Conservation (phyloP, 164 flowering plant genomes). For the Piper longum region DNA sequence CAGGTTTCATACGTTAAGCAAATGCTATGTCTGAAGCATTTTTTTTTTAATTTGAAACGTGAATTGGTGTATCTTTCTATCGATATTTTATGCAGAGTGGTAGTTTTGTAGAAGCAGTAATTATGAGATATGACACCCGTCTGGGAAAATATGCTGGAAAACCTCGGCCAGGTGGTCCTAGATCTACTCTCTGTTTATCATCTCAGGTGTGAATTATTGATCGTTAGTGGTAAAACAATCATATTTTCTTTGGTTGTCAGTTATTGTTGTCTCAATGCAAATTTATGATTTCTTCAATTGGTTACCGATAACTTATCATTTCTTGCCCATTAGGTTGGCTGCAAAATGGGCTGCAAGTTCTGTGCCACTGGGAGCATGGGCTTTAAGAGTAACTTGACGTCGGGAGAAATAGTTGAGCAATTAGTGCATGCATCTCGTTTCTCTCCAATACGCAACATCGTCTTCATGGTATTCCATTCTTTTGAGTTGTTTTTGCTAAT, state of each 20-base stretch:
- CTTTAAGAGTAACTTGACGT: constrained; percentile 65
- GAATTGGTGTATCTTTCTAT: neutral
- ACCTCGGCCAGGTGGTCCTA: constrained; percentile 80
- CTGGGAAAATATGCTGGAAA: constrained; percentile 71
- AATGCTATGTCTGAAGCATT: no score
- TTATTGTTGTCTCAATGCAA: neutral
- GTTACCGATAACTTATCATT: neutral
- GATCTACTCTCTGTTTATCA: constrained; percentile 84
- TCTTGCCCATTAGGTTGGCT: constrained; percentile 53
- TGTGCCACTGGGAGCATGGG: constrained; percentile 99
- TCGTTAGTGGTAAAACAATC: neutral
- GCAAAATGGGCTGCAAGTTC: constrained; percentile 97
- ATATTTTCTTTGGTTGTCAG: neutral
- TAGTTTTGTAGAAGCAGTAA: constrained; percentile 81
- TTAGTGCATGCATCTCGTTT: constrained; percentile 75
- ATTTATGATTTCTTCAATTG: neutral
- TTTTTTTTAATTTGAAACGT: no score
- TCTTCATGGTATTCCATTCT: constrained; percentile 62
- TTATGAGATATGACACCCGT: constrained; percentile 86
- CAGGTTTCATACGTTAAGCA: no score
- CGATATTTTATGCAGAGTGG: constrained; percentile 40
- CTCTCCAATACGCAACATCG: constrained; percentile 73
- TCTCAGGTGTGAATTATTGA: constrained; percentile 50
- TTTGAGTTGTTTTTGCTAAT: neutral
- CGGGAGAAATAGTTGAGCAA: constrained; percentile 95